Percentiles rank a stretch among this genome's conserved stretches.
These are phyloP conservation scores for Ogataea pignaliae DNA, from an alignment of 805 yeast species.

Conservation along the genomic window DNA sequence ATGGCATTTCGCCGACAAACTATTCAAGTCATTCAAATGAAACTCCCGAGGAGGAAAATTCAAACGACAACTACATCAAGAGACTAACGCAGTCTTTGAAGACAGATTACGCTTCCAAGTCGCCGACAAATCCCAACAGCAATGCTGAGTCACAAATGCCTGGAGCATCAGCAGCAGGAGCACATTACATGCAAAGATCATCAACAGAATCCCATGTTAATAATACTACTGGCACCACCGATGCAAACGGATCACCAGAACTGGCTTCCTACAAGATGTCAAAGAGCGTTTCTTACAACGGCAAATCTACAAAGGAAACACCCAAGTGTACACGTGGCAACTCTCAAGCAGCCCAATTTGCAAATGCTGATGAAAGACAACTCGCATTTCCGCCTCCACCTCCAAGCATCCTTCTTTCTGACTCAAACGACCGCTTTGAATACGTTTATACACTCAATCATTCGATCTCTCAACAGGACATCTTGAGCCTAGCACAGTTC, in stretches of 20 bases:
- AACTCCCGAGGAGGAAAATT: constrained; percentile 8
- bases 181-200: constrained; percentile 2
- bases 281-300: neutral
- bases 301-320: neutral
- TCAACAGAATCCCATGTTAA: neutral
- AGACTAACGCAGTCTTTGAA: constrained; percentile 20
- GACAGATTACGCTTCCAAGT: constrained; percentile 11
- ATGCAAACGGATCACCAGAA: neutral
- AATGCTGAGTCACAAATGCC: neutral
- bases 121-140: neutral
- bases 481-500: constrained; percentile 25
- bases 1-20: constrained; percentile 23
- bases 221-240: neutral
- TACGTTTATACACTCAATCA: constrained; percentile 26
- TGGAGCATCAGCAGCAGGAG: neutral
- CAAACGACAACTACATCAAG: constrained; percentile 20
- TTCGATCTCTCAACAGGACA: constrained; percentile 23
- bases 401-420: constrained; percentile 7
- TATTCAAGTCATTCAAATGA: constrained; percentile 18
- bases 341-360: neutral
- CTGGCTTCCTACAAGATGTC: neutral
- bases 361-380: constrained; percentile 1
- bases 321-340: neutral
- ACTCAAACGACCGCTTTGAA: constrained; percentile 20
- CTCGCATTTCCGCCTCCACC: constrained; percentile 25